A percentile compares a stretch with the other conserved stretches of the same genome.
phyloP scores from a whole-genome alignment of 2,329 filamentous ascomycete species.

The Penicillium sp. region DNA sequence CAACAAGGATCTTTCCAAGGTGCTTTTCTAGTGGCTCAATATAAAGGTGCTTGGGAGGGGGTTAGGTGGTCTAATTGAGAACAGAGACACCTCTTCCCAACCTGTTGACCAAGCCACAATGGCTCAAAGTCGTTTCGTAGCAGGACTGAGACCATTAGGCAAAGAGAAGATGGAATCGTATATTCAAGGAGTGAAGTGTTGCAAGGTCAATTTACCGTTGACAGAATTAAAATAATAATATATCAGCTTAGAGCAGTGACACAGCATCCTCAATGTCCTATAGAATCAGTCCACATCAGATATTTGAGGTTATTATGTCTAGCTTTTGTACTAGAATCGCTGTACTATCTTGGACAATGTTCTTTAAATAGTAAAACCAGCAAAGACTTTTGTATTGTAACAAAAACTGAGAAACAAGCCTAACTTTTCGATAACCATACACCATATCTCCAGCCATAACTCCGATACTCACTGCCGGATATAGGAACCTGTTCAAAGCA shows the following conservation, averaged over 20 bases:
- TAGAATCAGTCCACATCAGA: neutral
- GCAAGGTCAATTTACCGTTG: neutral
- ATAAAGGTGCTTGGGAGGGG: neutral
- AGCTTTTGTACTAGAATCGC: neutral
- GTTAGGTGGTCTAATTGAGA: neutral
- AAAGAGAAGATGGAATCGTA: too few relatives aligned
- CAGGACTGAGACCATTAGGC: too few relatives aligned
- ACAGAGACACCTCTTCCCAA: too few relatives aligned
- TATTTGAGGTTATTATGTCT: too few relatives aligned
- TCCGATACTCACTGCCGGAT: neutral
- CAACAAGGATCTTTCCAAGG: slow-evolving; percentile 5
- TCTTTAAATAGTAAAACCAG: neutral
- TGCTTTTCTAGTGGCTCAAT: neutral
- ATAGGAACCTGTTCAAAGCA: neutral
- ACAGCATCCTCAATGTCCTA: too few relatives aligned
- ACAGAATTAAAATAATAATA: neutral
- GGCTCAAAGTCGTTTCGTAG: too few relatives aligned
- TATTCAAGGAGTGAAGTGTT: too few relatives aligned
- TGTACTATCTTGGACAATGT: neutral
- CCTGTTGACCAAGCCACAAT: too few relatives aligned
- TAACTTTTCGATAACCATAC: neutral
- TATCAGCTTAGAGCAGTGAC: neutral
- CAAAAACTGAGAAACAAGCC: neutral
- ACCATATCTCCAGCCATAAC: neutral
- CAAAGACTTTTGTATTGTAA: neutral